Base-by-base conservation (phyloP, 495 filamentous ascomycete species). In the Schizothecium vesticola region DNA sequence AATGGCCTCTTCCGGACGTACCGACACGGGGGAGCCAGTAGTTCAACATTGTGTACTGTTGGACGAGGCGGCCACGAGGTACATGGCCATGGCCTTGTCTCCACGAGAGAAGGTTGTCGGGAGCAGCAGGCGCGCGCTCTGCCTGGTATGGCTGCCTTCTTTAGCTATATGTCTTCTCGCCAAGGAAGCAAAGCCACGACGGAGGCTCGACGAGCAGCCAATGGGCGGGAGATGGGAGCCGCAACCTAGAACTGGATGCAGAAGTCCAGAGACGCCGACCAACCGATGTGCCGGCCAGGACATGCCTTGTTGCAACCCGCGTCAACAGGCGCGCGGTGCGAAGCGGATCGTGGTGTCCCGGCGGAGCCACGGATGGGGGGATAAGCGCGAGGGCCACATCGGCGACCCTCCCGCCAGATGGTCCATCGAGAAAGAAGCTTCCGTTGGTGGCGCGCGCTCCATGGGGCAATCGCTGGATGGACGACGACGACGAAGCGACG, bases 101-200 rank as follows among this genome's bases (percentile, higher is more conserved):
- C 55, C 24, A 43, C 56, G 29, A 51, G 23, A 10, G n/a, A 23
- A 56, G 56, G 31, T 51, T 68, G 70, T 24, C 65, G 57, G 59
- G 11, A 51, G 67, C 56, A 76, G 68, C 70, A 74, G 75, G 74
- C 75, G 75, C 75, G 75, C 74, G 75, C 74, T 76, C 70, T 70
- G n/a, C n/a, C 26, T 22, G 12, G 22, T 63, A 36, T 51, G 43
- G 43, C 43, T 51, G 43, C 43, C 43, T 51, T n/a, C 43, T 51
- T 51, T n/a, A 60, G 31, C 64, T 59, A 69, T 64, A 69, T 55
- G 19, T 24, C 36, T 22, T 5, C 19, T 51, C 56, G 28, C 36
- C 33, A 9, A 22, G n/a, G 51, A 60, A 25, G 61, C 61, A 13
- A 26, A 66, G 29, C 10, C 43, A 51, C 43, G 43, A 2, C 33